phyloP scores from a whole-genome alignment of 2,329 filamentous ascomycete species.

The Stagonosporopsis chrysanthemi region DNA sequence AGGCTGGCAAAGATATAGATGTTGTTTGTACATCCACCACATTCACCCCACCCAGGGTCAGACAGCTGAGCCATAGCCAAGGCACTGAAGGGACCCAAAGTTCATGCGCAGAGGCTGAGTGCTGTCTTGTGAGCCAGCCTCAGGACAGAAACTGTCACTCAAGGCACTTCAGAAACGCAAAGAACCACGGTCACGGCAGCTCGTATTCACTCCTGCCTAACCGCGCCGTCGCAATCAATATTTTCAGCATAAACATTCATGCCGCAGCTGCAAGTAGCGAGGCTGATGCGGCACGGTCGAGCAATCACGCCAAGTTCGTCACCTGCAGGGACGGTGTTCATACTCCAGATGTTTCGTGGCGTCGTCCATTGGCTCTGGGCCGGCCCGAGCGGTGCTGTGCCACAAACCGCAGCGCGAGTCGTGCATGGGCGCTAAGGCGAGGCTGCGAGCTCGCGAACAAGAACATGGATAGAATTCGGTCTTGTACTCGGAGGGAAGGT shows the following conservation, averaged over 20 bases:
- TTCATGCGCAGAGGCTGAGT: constrained; percentile 9
- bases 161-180: neutral
- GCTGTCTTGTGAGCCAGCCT: neutral
- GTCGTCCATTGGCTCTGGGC: neutral
- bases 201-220: neutral
- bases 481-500: too few relatives aligned
- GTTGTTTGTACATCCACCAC: neutral
- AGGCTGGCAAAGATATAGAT: neutral
- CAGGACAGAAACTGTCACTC: neutral
- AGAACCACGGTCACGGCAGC: neutral
- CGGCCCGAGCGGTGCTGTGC: constrained; percentile 11
- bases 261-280: constrained; percentile 1
- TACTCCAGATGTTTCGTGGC: constrained; percentile 10
- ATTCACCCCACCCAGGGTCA: neutral
- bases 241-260: neutral
- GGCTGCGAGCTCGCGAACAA: neutral
- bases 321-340: neutral
- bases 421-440: constrained; percentile 1
- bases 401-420: constrained; percentile 9
- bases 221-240: neutral
- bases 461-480: neutral
- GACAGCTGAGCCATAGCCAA: neutral
- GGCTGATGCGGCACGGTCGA: constrained; percentile 20
- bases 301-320: neutral
- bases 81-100: neutral